A percentile compares a stretch with the other conserved stretches of the same genome.
phyloP scores from a whole-genome alignment of 2,329 filamentous ascomycete genomes.

The Aquanectria penicillioides region DNA sequence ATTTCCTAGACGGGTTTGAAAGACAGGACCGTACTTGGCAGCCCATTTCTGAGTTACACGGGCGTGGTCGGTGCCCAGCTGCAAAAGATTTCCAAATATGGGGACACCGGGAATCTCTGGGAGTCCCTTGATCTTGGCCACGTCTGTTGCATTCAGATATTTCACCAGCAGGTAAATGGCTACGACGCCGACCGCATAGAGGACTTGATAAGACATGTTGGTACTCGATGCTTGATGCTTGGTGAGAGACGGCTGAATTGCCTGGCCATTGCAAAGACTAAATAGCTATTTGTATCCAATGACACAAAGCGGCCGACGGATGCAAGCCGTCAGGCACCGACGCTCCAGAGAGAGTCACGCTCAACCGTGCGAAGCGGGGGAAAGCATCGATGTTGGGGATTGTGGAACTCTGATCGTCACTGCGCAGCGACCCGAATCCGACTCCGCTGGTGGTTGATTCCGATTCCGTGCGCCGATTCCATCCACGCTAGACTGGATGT shows the following conservation, averaged over 20 bases:
- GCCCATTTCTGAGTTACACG: slow-evolving; percentile 65
- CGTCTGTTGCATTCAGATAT: slow-evolving; percentile 60
- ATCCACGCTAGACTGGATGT: not conserved
- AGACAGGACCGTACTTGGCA: slow-evolving; percentile 70
- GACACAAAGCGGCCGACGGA: no score
- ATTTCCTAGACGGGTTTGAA: slow-evolving; percentile 76
- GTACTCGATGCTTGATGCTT: no score
- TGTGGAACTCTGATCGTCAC: not conserved
- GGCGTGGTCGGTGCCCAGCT: slow-evolving; percentile 68
- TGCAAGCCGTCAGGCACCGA: no score
- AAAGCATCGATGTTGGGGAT: not conserved
- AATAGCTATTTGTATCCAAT: no score
- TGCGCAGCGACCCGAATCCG: slow-evolving; percentile 6
- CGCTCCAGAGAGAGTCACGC: no score
- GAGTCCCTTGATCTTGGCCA: slow-evolving; percentile 68
- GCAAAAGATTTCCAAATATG: slow-evolving; percentile 70
- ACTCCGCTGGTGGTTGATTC: slow-evolving; percentile 11
- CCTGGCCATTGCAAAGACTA: no score
- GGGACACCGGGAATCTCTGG: slow-evolving; percentile 71
- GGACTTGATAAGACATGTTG: slow-evolving; percentile 20
- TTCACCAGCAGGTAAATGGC: slow-evolving; percentile 38
- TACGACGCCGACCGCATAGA: slow-evolving; percentile 13
- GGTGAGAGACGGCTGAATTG: no score
- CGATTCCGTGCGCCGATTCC: slow-evolving; percentile 23
- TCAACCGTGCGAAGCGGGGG: not conserved